phyloP scores from a whole-genome alignment of 1,139 yeast species.

The Sugiyamaella pinicola region DNA sequence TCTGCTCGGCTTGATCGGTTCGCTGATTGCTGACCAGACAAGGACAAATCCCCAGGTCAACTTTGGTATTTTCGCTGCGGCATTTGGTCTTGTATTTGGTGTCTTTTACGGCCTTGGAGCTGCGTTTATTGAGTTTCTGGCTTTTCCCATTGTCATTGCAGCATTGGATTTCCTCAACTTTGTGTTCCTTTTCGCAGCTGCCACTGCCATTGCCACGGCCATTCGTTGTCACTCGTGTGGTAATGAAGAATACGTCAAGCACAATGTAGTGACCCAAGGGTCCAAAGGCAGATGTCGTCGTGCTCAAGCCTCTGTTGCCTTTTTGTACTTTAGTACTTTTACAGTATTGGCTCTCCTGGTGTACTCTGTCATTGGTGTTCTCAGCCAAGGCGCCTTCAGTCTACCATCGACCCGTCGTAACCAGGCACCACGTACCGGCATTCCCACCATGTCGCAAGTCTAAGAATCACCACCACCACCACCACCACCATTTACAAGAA shows the following conservation, averaged over 20 bases:
- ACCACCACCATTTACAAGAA: background rate
- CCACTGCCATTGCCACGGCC: constrained; percentile 90
- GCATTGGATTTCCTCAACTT: constrained; percentile 81
- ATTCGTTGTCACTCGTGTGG: constrained; percentile 83
- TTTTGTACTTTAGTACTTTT: constrained; percentile 84
- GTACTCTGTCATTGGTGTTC: constrained; percentile 59
- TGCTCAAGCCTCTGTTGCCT: constrained; percentile 90
- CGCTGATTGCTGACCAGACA: constrained; percentile 68
- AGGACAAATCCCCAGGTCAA: constrained; percentile 76
- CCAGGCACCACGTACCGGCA: constrained; percentile 71
- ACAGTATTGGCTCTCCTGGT: constrained; percentile 69
- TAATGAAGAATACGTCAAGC: constrained; percentile 62
- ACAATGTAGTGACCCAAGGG: constrained; percentile 75
- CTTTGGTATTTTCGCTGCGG: constrained; percentile 82
- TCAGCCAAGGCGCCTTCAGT: constrained; percentile 78
- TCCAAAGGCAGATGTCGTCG: constrained; percentile 84
- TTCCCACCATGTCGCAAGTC: constrained; percentile 86
- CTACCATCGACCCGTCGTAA: constrained; percentile 47
- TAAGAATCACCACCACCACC: constrained; percentile 26
- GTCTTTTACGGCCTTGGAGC: constrained; percentile 79
- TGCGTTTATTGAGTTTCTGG: constrained; percentile 73
- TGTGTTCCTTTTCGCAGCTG: constrained; percentile 92
- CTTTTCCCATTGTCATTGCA: constrained; percentile 82
- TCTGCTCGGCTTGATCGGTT: constrained; percentile 82
- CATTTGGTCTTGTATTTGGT: constrained; percentile 80